Percentiles rank a stretch among this genome's conserved stretches.
phyloP scores from a whole-genome alignment of 1,284 basidiomycete genomes.

The Apiotrichum laibachii region DNA sequence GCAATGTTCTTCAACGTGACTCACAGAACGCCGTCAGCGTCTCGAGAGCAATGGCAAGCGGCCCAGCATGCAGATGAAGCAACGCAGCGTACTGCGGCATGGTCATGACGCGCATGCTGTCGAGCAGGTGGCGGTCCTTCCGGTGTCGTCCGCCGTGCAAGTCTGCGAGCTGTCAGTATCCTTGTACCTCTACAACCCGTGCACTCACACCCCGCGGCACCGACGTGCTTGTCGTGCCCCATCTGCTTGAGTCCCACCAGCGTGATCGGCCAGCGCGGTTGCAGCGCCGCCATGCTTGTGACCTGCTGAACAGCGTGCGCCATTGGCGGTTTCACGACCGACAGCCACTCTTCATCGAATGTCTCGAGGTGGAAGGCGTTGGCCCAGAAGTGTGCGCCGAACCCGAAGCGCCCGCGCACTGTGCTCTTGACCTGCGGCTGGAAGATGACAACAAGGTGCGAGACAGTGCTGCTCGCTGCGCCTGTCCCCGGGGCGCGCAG shows the following conservation, averaged over 20 bases:
- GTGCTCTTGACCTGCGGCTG: conserved; percentile 1
- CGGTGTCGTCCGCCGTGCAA: not conserved
- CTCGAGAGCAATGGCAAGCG: too few species aligned
- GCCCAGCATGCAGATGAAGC: too few species aligned
- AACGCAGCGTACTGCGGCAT: too few species aligned
- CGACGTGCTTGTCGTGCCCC: not conserved
- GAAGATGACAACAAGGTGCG: not conserved
- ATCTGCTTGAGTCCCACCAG: not conserved
- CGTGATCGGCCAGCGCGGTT: not conserved
- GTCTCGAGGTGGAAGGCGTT: not conserved
- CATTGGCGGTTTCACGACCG: not conserved
- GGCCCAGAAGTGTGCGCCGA: not conserved
- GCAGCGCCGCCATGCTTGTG: not conserved
- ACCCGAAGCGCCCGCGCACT: not conserved
- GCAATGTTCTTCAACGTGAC: too few species aligned
- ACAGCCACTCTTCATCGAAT: not conserved
- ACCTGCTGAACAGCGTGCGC: not conserved
- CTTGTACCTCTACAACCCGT: not conserved
- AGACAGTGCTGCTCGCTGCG: not conserved
- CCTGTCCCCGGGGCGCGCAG: not conserved
- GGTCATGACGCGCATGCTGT: too few species aligned
- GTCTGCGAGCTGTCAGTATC: not conserved
- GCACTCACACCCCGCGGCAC: too few species aligned
- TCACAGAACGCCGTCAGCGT: too few species aligned
- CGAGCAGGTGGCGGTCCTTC: too few species aligned